These are phyloP conservation scores for Pisolithus microcarpus DNA, from an alignment of 768 basidiomycete genomes.

Conservation along the genomic window DNA sequence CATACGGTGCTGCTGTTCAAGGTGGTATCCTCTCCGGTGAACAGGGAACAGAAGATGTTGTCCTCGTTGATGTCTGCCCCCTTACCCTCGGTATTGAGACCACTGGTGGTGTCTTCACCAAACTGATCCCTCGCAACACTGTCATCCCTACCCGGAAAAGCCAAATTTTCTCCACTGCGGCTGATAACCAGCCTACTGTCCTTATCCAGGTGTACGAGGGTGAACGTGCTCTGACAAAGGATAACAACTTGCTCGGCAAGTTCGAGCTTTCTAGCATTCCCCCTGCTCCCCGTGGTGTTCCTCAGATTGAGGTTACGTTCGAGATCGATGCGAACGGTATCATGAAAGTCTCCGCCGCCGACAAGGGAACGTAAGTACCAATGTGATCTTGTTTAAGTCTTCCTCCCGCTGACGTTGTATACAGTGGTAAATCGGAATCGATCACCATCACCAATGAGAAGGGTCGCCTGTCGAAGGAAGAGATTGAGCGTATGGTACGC, in stretches of 20 bases:
- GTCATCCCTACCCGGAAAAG: slow-evolving; percentile 97
- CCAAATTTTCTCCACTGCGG: slow-evolving; percentile 85
- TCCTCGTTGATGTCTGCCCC: slow-evolving; percentile 95
- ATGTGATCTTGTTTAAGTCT: not conserved
- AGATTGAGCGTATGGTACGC: slow-evolving; percentile 92
- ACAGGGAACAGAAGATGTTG: slow-evolving; percentile 81
- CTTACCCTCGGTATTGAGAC: slow-evolving; percentile 99
- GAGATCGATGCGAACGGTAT: slow-evolving; percentile 95
- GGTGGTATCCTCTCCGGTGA: slow-evolving; percentile 97
- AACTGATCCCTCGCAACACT: slow-evolving; percentile 95
- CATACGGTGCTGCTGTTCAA: slow-evolving; percentile 97
- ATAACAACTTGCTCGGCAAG: slow-evolving; percentile 97
- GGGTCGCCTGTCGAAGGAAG: slow-evolving; percentile 81
- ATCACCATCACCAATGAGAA: slow-evolving; percentile 97
- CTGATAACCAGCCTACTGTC: slow-evolving; percentile 92
- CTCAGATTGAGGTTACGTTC: slow-evolving; percentile 95
- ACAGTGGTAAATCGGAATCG: slow-evolving; percentile 74
- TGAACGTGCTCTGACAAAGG: slow-evolving; percentile 95
- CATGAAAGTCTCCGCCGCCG: slow-evolving; percentile 86
- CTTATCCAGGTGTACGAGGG: slow-evolving; percentile 97
- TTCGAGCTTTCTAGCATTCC: slow-evolving; percentile 92
- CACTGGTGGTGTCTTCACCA: slow-evolving; percentile 96
- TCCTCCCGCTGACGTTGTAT: not conserved
- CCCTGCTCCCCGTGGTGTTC: slow-evolving; percentile 92
- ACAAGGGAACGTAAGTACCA: slow-evolving; percentile 80